Conservation (phyloP, 139 green algal species). For the Micractinium conductrix region DNA sequence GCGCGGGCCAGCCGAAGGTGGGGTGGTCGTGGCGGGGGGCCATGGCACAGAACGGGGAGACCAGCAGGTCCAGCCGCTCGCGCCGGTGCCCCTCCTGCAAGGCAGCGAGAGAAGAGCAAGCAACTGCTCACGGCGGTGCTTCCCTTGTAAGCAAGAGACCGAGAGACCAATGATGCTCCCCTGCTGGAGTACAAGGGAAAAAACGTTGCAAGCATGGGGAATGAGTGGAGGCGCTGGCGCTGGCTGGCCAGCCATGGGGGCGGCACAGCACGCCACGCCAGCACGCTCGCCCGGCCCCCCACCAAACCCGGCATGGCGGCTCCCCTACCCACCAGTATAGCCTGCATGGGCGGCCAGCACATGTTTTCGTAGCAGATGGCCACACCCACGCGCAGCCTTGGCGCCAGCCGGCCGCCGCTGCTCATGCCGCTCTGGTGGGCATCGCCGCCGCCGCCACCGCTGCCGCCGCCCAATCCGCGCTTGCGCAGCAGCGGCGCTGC, state of each 20-base stretch:
- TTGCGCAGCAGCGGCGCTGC: background rate
- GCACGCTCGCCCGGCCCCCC: no score
- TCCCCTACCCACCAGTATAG: background rate
- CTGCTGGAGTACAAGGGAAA: no score
- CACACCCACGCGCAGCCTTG: background rate
- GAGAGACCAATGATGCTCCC: no score
- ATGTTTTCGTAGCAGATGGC: background rate
- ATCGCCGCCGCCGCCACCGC: background rate
- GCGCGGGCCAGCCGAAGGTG: background rate
- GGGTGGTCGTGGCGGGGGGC: slow-evolving; percentile 1
- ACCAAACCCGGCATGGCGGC: no score
- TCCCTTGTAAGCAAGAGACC: no score
- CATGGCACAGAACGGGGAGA: slow-evolving; percentile 10
- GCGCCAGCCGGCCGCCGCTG: no score
- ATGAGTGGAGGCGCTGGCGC: no score
- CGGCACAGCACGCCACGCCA: no score
- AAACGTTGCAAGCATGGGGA: no score
- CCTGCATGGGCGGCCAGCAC: background rate
- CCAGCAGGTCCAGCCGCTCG: background rate
- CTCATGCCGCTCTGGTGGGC: background rate
- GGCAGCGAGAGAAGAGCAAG: background rate
- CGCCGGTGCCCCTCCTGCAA: background rate
- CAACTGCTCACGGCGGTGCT: no score
- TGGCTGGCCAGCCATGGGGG: no score
- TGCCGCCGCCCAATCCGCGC: background rate